Evolutionary conservation across 805 yeast species (phyloP), one percentile per base, ranked within the genome.

Genomic region (Kurtzmaniella cleridarum): DNA sequence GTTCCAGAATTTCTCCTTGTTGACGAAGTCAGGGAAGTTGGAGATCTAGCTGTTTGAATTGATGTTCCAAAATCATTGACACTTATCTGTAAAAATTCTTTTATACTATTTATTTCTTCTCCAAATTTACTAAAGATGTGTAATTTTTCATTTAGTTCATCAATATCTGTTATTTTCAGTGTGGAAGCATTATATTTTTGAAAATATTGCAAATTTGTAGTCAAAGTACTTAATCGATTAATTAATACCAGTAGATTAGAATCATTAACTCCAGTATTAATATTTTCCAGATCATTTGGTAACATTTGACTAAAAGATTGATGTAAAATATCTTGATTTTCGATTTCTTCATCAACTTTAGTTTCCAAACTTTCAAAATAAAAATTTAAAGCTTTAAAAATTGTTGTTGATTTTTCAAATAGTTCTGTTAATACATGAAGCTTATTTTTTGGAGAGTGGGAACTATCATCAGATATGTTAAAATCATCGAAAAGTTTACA

Each of bases 141-240:
- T 10, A 66, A 30, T 40, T 66, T 64, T 39, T 67, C 72, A 36
- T 58, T 55, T 17, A 54, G 41, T 38, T 67, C 72, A 17, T 63
- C 67, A 6, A 49, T 44, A 34, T 54, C 57, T 12, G 48, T 42
- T 4, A 51, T 42, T 5, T 43, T 36, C 23, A 47, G 32, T 1
- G 64, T 63, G 1, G 68, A 57, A 30, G 52, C 54, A 41, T 63
- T 60, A 45, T 66, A 68, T 34, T 65, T 65, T 35, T 60, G 53
- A 43, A 66, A 68, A 42, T 48, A 67, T 38, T 55, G 60, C 27
- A 68, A 46, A 42, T 66, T 66, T 2, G 64, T 55, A 3, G 66
- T 46, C 15, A 67, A 40, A 27, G 53, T 58, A 3, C 60, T 48
- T 17, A 67, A 40, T 37, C 62, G 64, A 34, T 47, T 47, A 9